Evolutionary conservation across 768 basidiomycete genomes (phyloP).

Genomic region (Solioccasus polychromus): DNA sequence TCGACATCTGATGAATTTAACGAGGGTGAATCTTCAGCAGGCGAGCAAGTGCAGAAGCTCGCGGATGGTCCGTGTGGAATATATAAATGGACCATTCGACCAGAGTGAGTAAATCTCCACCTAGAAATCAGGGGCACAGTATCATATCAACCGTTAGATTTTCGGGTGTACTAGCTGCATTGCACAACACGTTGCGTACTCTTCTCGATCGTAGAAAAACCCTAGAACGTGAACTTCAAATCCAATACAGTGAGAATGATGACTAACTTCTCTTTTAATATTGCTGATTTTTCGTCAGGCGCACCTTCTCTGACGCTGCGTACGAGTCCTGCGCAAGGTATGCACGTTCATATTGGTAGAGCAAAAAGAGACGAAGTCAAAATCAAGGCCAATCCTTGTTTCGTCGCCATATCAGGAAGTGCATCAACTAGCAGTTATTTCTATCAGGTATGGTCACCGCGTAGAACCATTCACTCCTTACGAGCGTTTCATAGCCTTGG

Average conservation of each 20-base stretch:
- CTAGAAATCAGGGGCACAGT: background rate
- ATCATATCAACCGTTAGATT: slow-evolving; percentile 42
- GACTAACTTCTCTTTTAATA: background rate
- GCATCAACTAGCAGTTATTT: slow-evolving; percentile 69
- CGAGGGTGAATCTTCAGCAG: slow-evolving; percentile 18
- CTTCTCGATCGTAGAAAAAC: slow-evolving; percentile 45
- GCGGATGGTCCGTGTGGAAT: slow-evolving; percentile 28
- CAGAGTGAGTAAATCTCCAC: slow-evolving; percentile 44
- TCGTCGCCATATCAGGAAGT: slow-evolving; percentile 60
- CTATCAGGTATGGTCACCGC: slow-evolving; percentile 43
- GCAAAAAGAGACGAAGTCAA: slow-evolving; percentile 58
- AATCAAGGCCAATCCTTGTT: slow-evolving; percentile 46
- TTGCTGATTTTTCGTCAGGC: slow-evolving; percentile 39
- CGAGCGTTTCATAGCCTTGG: slow-evolving; percentile 55
- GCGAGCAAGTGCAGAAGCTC: slow-evolving; percentile 13
- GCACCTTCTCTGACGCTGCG: slow-evolving; percentile 73
- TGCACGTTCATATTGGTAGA: slow-evolving; percentile 70
- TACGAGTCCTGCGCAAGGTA: slow-evolving; percentile 62
- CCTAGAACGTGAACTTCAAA: slow-evolving; percentile 56
- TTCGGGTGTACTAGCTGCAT: slow-evolving; percentile 46
- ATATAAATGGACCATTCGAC: slow-evolving; percentile 59
- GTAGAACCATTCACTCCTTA: background rate
- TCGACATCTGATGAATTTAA: slow-evolving; percentile 20
- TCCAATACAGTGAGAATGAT: slow-evolving; percentile 45
- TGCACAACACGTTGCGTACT: slow-evolving; percentile 48